Conservation (phyloP, 2,329 filamentous ascomycete genomes). For the Pestalotiopsis sp. region DNA sequence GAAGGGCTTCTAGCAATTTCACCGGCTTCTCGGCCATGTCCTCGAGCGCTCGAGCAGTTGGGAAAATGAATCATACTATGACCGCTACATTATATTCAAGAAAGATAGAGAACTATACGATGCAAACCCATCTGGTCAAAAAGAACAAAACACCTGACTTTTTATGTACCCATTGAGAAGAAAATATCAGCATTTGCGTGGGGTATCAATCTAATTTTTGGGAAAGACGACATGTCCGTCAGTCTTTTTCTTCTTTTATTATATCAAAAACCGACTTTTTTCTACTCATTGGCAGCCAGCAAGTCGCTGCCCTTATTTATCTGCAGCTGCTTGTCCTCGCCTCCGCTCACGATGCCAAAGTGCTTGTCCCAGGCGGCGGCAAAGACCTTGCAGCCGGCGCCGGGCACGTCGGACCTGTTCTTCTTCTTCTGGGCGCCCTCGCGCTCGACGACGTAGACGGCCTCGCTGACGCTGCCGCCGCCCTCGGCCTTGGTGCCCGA, state of each 20-base stretch:
- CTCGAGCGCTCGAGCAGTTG: no score
- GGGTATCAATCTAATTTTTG: constrained; percentile 6
- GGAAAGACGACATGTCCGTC: background rate
- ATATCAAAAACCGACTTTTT: background rate
- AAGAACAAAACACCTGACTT: background rate
- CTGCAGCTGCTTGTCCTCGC: constrained; percentile 94
- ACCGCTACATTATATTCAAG: no score
- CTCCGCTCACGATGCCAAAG: constrained; percentile 86
- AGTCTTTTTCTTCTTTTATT: background rate
- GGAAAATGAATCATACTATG: no score
- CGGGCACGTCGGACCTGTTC: constrained; percentile 61
- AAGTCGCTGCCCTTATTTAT: constrained; percentile 71
- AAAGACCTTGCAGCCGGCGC: constrained; percentile 89
- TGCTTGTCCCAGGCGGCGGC: constrained; percentile 81
- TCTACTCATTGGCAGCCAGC: constrained; percentile 26
- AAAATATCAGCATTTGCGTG: background rate
- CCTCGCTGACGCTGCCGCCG: constrained; percentile 66
- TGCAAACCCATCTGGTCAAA: background rate
- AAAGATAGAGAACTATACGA: no score
- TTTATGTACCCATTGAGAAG: constrained; percentile 1
- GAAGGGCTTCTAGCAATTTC: no score
- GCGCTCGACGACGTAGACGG: constrained; percentile 73
- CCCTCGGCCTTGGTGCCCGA: constrained; percentile 60
- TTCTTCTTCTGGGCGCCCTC: constrained; percentile 70
- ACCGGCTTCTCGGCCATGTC: no score